Evolutionary conservation across 345 rosid genomes (phyloP), one percentile per base, ranked within the genome.

Genomic region (Syzygium grande): DNA sequence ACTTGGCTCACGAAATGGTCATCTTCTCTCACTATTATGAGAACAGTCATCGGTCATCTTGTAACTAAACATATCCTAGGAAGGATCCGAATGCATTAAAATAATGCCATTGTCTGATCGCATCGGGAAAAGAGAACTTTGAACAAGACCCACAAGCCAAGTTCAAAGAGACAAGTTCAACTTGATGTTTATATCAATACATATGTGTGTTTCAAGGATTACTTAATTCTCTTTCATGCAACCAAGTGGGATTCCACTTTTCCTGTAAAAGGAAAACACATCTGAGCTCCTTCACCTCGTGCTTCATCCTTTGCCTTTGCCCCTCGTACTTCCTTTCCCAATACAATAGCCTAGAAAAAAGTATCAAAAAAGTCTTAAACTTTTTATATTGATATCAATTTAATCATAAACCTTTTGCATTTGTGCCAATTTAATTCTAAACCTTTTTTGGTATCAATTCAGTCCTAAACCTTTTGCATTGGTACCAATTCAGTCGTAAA

Each of bases 31-130:
- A 16, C 9, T 19, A 16, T 30, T 65, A 16, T 17, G 78, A 30
- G 78, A 38, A 16, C 34, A 16, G 78, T 30, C 12, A 65, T 89
- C 63, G 86, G 29, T 1, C 88, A 90, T 38, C 87, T 95, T 2
- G 84, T 85, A 3, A 86, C 89, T 15, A 29, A 65, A 16, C 43
- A 65, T 16, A 30, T 65, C 78, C 78, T 65, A 65, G 19, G 78
- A 65, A 30, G 78, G 78, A 65, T 65, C 43, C 22, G 43, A 30
- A 16, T 65, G 41, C 43, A 65, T 30, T 65, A 30, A 65, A 65
- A 22, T 65, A 65, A 30, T 65, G 77, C 77, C 41, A 29, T 14
- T 16, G 1, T 65, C 78, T 8, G 43, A 38, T 30, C 22, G 12
- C 22, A 65, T 30, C 41, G 11, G 23, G 77, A 65, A 29, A 41